Evolutionary conservation across 2,329 filamentous ascomycete genomes (phyloP), one percentile per base, ranked within the genome.

Genomic region (Penicillium nordicum): DNA sequence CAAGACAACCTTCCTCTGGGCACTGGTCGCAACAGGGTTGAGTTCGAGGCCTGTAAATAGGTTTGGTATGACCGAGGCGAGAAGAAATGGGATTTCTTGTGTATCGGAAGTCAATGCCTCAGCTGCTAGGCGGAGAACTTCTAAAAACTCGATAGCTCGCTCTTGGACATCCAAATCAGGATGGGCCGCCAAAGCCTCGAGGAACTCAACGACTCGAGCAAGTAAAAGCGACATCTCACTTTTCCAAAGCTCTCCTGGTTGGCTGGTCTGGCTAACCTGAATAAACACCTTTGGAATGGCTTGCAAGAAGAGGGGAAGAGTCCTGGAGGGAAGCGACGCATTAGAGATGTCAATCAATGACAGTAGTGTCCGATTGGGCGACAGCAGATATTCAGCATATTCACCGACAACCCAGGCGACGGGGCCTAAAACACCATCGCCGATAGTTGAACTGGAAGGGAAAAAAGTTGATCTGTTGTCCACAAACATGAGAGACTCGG

Each of bases 141-240:
- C 94, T 0, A 92, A 82, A 65, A 96, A 95, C 69, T 97, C 92
- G 1, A 97, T 92, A 3, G 92, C 88, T 55, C 94, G 85, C 73
- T 97, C 94, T 74, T 99, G 94, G 4, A 99, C 92, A 70, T 99
- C 94, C 1, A 99, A 80, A 66, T 87, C 90, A 0, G 93, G 92
- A 71, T 97, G 91, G 40, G 87, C 80, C 0, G 87, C 85, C 16
- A 97, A 75, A 0, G 87, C 84, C 66, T 97, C 92, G 23, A 96
- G 78, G 46, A 90, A 88, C 70, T 94, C 85, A 21, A 96, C 84
- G 7, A 97, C 85, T 2, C 92, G 85, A 29, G 89, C 88, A 74
- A 96, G 86, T 25, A 96, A 79, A 4, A 97, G 81, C 9, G 88
- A 85, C 34, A 89, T 85, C 60, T 86, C 86, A 0, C 88, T 87